Base-by-base conservation (phyloP, 805 yeast species). In the Cyberlindnera amylophila region DNA sequence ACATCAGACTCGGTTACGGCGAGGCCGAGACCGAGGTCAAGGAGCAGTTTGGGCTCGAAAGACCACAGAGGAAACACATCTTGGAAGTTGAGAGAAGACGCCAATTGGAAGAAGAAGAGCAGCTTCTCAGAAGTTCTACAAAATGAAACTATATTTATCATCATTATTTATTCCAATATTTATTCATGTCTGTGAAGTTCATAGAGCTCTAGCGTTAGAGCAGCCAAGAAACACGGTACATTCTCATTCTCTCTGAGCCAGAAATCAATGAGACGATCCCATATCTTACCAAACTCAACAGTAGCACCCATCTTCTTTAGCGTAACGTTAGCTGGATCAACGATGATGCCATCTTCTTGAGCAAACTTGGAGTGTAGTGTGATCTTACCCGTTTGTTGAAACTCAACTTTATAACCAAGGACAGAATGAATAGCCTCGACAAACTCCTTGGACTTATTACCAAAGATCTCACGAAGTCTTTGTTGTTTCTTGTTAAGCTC, bases 201-300 rank as follows among this genome's bases (percentile, higher is more conserved):
- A 64, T 76, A 81, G 13, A 87, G 59, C 56, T 77, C 82, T 41
- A 88, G 64, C 33, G 79, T 85, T 47, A 88, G 63, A 1, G 90
- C 87, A 44, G 90, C 81, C 41, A 88, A 64, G 50, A 88, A 82
- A 49, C 95, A 83, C 0, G 93, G 85, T 13, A 86, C 75, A 51
- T 85, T 87, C 23, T 73, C 74, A 49, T 79, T 75, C 32, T 83
- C 83, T 32, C 70, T 67, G 2, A 85, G 76, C 89, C 93, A 86
- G 44, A 75, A 74, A 9, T 72, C 63, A 13, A 84, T 71, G 44
- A 86, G 67, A 2, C 36, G 27, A 26, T 47, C 48, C 42, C 47
- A 44, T 5, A 36, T 75, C 72, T 45, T 75, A 75, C 62, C 69
- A 64, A 44, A 67, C 67, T 10, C 54, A 28, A 18, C 62, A 49